Percentiles rank a stretch among this genome's conserved stretches.
phyloP scores from a whole-genome alignment of 2,329 filamentous ascomycete species.

The Ophiostoma sp. region DNA sequence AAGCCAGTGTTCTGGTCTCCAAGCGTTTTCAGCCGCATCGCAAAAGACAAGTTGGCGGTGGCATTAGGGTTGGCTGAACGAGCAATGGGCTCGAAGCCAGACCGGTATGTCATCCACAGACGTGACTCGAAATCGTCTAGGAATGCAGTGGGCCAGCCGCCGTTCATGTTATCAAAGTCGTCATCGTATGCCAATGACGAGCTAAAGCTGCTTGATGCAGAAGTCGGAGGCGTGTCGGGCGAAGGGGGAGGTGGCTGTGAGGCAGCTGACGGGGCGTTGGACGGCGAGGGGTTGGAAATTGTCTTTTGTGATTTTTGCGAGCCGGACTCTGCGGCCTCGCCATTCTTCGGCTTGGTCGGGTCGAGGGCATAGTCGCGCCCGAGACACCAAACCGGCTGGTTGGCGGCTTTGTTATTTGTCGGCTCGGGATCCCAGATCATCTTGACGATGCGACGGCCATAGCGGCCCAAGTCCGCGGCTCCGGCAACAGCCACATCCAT shows the following conservation, averaged over 20 bases:
- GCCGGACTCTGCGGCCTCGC: not conserved
- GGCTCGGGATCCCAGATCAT: conserved; percentile 91
- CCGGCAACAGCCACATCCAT: conserved; percentile 41
- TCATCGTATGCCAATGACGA: conserved; percentile 49
- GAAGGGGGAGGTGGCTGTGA: not conserved
- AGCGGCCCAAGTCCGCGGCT: conserved; percentile 66
- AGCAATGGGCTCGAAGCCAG: conserved; percentile 75
- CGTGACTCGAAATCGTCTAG: conserved; percentile 88
- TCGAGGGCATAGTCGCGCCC: conserved; percentile 49
- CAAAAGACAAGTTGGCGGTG: conserved; percentile 65
- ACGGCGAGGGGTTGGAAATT: conserved; percentile 21
- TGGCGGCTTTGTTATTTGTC: conserved; percentile 64
- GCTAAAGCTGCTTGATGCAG: conserved; percentile 47
- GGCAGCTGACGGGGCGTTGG: conserved; percentile 39
- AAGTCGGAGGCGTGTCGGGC: conserved; percentile 1
- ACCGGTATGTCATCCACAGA: conserved; percentile 95
- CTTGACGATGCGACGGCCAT: conserved; percentile 75
- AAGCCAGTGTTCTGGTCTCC: conserved; percentile 70
- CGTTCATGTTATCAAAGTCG: conserved; percentile 35
- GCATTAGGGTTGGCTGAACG: conserved; percentile 72
- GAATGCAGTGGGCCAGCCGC: conserved; percentile 78
- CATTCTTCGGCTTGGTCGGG: conserved; percentile 18
- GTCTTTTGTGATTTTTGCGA: not conserved
- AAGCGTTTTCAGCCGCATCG: conserved; percentile 76
- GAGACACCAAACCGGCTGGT: conserved; percentile 79